Evolutionary conservation across 768 basidiomycete genomes (phyloP), one percentile per base, ranked within the genome.

Genomic region (Calocera viscosa): DNA sequence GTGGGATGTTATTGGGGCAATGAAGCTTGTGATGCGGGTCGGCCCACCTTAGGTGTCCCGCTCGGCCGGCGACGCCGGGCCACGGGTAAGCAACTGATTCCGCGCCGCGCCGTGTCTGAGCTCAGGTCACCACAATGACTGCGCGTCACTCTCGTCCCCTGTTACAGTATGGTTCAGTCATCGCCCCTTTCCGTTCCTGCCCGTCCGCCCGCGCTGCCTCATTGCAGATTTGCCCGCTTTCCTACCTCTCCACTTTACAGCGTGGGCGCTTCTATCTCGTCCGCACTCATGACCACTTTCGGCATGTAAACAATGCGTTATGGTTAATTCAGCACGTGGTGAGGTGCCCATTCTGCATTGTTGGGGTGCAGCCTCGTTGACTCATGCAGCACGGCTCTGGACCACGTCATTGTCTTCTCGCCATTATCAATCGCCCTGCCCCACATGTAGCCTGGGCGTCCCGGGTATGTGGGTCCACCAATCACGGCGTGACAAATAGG

Each of bases 11-110:
- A 38, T 60, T 26, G 53, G 53, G 53, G 30, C 30, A 28, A 26
- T 60, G 53, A 60, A 60, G 53, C 53, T 60, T 60, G 53, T 60
- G 53, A 60, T 60, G 53, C 26, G 11, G 26, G 30, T 32, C 24
- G 26, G 30, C 30, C 53, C 53, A 28, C 30, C 53, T 16, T 19
- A 32, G 53, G 53, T 32, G 30, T 32, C 26, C 30, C 14, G 53
- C 53, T 60, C 53, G 53, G 53, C 53, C 53, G 53, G 53, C 30
- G 53, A 60, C 24, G 53, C 53, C 53, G 53, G 53, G 5, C 53
- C 53, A 60, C 53, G 53, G 53, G 53, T 60, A 60, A 60, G 53
- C 53, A 60, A 28, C 30, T 28, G 24, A 30, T 32, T 60, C 53
- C 53, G 53, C 53, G 26, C 26, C 14, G 53, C 53, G 53, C 53